Evolutionary conservation across 805 yeast genomes (phyloP).

Genomic region (Sugiyamaella lignohabitans): DNA sequence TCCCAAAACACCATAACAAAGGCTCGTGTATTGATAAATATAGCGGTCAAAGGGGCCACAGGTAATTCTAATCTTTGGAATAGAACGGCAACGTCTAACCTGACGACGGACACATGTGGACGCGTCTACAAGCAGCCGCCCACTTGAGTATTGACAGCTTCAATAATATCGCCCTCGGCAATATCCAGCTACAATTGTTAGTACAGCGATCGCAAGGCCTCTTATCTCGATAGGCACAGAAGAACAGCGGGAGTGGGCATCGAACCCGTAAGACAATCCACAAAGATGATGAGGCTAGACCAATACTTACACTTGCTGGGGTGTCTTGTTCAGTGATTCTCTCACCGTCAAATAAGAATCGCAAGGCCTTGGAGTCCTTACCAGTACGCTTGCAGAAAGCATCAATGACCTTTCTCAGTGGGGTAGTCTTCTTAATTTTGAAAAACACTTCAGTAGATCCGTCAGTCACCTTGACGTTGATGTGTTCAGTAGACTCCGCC

Average conservation of each 20-base stretch:
- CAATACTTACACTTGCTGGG: conserved; percentile 58
- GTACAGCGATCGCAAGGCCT: not conserved
- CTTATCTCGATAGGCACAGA: not conserved
- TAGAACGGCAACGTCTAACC: too few species aligned
- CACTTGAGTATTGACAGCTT: conserved; percentile 92
- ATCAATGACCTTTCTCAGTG: conserved; percentile 90
- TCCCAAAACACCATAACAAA: too few species aligned
- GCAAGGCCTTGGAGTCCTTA: conserved; percentile 68
- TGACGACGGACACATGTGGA: too few species aligned
- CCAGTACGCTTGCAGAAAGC: conserved; percentile 98
- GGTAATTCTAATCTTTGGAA: too few species aligned
- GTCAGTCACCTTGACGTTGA: conserved; percentile 90
- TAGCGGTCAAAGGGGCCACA: too few species aligned
- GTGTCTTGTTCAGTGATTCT: conserved; percentile 84
- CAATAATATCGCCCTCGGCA: conserved; percentile 94
- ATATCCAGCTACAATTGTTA: conserved; percentile 51
- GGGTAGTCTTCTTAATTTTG: conserved; percentile 90
- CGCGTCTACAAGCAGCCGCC: conserved; percentile 17
- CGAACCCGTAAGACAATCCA: not conserved
- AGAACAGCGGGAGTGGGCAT: not conserved
- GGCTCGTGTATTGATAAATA: too few species aligned
- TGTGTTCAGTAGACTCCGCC: conserved; percentile 62
- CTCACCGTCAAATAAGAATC: conserved; percentile 91
- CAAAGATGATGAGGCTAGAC: not conserved
- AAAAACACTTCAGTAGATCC: conserved; percentile 90